Percentiles rank a stretch among this genome's conserved stretches.
phyloP scores from a whole-genome alignment of 78 protist genomes.

The Carpediemonas membranifera region DNA sequence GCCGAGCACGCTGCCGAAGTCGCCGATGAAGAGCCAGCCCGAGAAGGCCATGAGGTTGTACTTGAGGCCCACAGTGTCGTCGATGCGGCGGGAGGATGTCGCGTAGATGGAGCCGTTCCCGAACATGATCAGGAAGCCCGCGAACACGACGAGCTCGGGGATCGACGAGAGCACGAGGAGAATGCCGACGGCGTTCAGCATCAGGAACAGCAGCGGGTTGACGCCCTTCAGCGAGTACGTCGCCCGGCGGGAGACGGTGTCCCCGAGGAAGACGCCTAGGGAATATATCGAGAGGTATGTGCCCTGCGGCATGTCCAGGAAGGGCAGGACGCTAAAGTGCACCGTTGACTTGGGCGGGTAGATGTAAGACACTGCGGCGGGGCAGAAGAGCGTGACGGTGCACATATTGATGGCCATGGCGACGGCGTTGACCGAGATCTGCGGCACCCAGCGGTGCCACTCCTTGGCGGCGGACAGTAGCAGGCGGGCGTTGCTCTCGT shows the following conservation, averaged over 20 bases:
- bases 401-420: conserved; percentile 27
- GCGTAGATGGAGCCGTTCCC: conserved; percentile 24
- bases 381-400: conserved; percentile 17
- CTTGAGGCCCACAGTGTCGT: neutral
- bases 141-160: neutral
- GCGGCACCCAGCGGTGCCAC: conserved; percentile 4
- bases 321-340: neutral
- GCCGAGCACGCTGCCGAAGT: conserved; percentile 4
- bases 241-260: neutral
- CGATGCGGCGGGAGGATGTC: neutral
- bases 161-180: neutral
- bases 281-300: neutral
- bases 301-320: neutral
- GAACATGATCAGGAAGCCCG: neutral
- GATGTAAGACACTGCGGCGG: conserved; percentile 10
- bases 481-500: neutral
- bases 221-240: neutral
- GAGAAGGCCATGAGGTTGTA: conserved; percentile 19
- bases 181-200: neutral
- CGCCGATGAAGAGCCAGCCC: conserved; percentile 22
- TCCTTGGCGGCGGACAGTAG: neutral
- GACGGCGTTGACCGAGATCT: conserved; percentile 2
- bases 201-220: neutral
- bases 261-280: conserved; percentile 7
- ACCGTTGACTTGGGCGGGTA: neutral